Evolutionary conservation across 148 eudicot genomes (phyloP).

Genomic region (Chenopodium quinoa): DNA sequence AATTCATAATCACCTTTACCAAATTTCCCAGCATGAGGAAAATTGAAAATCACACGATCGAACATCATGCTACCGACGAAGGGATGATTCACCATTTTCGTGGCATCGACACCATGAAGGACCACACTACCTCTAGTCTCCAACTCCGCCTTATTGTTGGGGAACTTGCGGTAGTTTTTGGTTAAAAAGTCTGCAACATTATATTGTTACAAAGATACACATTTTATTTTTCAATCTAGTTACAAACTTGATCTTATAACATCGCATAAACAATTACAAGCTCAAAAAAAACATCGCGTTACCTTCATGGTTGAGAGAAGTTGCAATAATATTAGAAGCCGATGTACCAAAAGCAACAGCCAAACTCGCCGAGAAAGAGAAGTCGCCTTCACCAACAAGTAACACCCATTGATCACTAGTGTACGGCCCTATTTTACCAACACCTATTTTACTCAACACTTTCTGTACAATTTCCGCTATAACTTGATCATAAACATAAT

Average conservation of each 20-base stretch:
- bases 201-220: too few relatives aligned
- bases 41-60: constrained; percentile 29
- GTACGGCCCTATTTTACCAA: constrained; percentile 18
- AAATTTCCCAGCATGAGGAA: constrained; percentile 16
- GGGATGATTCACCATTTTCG: constrained; percentile 15
- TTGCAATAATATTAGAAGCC: constrained; percentile 24
- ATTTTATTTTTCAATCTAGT: too few relatives aligned
- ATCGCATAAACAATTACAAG: too few relatives aligned
- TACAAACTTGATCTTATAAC: too few relatives aligned
- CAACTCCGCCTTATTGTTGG: neutral
- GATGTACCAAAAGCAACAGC: constrained; percentile 22
- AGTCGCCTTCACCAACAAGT: constrained; percentile 31
- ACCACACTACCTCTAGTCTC: constrained; percentile 13
- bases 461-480: neutral
- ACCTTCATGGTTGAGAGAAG: constrained; percentile 15
- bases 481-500: neutral
- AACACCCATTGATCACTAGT: constrained; percentile 3
- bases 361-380: constrained; percentile 28
- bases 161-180: neutral
- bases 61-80: constrained; percentile 4
- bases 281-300: too few relatives aligned
- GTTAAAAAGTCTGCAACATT: constrained; percentile 8
- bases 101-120: constrained; percentile 27
- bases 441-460: neutral
- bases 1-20: too few relatives aligned